Base-by-base conservation (phyloP, 2,329 filamentous ascomycete species). In the Hypoxylon sp. region DNA sequence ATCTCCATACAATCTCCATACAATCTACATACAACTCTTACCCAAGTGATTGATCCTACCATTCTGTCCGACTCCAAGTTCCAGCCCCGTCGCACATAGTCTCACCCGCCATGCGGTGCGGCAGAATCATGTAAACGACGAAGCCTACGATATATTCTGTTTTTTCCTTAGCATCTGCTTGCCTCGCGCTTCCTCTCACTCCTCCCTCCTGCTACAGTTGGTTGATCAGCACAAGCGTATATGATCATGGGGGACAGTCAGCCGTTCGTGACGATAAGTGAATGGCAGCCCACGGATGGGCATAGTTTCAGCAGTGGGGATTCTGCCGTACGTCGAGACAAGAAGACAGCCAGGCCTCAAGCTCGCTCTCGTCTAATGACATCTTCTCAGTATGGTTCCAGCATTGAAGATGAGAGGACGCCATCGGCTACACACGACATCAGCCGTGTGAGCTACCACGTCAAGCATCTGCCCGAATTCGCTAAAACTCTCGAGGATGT, bases 371-470 rank as follows among this genome's bases (percentile, higher is more conserved):
- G 59, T 71, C 76, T 79, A 71, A 76, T 73, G 34, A 78, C 77
- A 70, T 80, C 79, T 70, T 46, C 78, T 60, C 78, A 84, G 82
- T 84, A 84, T 72, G 81, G 81, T 70, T 84, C 82, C 19, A 80
- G 78, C 70, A 74, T 76, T 65, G 80, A 78, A 41, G 80, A 82
- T 63, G 76, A 78, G 59, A 76, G 72, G 59, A 75, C 79, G 25
- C 78, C 79, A 7, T 74, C 81, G 17, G 79, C 85, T 19, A 88
- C 86, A 13, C 86, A 88, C 73, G 86, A 88, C 73, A 86, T 83
- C 49, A 86, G 86, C 72, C 84, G 86, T 45, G 85, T 87, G 2
- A 87, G 80, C 78, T 88, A 86, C 67, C 86, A 88, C 75, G 82
- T 88, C 56, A 87, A 87, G 76, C 82, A 87, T 64, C 80, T 88